phyloP scores from a whole-genome alignment of 192 early-diverging fungal genomes.

The Entomortierella parvispora region DNA sequence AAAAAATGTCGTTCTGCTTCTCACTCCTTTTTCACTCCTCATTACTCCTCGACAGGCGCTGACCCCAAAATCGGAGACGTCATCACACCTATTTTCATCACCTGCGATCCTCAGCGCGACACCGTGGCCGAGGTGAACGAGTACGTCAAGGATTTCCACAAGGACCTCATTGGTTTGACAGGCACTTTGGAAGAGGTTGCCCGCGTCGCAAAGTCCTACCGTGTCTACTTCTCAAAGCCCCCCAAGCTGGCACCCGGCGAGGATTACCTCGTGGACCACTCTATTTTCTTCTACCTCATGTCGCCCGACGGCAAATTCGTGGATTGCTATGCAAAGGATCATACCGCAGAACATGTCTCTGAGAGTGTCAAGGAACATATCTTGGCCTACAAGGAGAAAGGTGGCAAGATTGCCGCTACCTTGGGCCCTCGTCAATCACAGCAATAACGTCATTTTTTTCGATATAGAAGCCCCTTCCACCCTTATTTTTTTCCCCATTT shows the following conservation, averaged over 20 bases:
- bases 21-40: too few relatives aligned
- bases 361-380: constrained; percentile 64
- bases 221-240: constrained; percentile 95
- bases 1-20: too few relatives aligned
- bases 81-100: constrained; percentile 93
- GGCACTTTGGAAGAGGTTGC: constrained; percentile 87
- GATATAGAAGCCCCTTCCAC: too few relatives aligned
- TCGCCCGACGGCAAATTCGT: constrained; percentile 91
- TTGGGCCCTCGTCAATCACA: constrained; percentile 6
- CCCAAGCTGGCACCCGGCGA: constrained; percentile 80
- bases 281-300: constrained; percentile 98
- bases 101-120: constrained; percentile 96
- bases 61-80: constrained; percentile 58
- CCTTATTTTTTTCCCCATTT: too few relatives aligned
- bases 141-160: constrained; percentile 90
- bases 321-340: constrained; percentile 90
- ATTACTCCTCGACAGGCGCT: constrained; percentile 54
- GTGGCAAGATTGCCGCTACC: constrained; percentile 43
- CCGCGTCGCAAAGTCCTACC: constrained; percentile 86
- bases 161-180: constrained; percentile 91
- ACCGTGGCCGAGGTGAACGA: constrained; percentile 80
- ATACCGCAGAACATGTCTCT: constrained; percentile 70
- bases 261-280: constrained; percentile 98
- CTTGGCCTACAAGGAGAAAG: constrained; percentile 53
- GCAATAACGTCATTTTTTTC: too few relatives aligned